Evolutionary conservation across 2,329 filamentous ascomycete genomes (phyloP).

Genomic region (Colletotrichum filicis): DNA sequence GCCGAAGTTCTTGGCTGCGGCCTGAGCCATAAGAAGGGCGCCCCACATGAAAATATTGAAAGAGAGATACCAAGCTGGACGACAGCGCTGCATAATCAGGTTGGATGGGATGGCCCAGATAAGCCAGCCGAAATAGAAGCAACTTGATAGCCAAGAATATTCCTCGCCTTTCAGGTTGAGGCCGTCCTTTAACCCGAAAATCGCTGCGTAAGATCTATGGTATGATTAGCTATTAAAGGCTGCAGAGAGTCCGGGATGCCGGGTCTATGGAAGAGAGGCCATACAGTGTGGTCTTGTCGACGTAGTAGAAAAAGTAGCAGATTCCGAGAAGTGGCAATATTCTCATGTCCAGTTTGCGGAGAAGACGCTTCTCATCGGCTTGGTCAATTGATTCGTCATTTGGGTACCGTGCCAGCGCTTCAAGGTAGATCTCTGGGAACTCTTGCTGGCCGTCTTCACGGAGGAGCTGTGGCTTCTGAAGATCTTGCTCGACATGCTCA

Average conservation of each 20-base stretch:
- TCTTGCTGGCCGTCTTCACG: slow-evolving; percentile 37
- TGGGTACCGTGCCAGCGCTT: slow-evolving; percentile 49
- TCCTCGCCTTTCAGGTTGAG: slow-evolving; percentile 65
- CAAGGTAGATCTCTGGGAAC: slow-evolving; percentile 44
- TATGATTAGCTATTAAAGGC: neutral
- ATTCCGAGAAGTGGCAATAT: slow-evolving; percentile 51
- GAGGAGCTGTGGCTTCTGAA: slow-evolving; percentile 27
- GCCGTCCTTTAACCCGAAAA: slow-evolving; percentile 71
- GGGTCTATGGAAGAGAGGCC: no score
- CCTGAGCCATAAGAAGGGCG: slow-evolving; percentile 57
- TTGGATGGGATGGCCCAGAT: slow-evolving; percentile 47
- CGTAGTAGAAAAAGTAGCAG: slow-evolving; percentile 55
- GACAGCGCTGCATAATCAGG: slow-evolving; percentile 44
- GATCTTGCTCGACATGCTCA: slow-evolving; percentile 36
- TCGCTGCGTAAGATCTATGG: slow-evolving; percentile 66
- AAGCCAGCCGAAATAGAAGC: slow-evolving; percentile 52
- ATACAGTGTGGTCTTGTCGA: slow-evolving; percentile 40
- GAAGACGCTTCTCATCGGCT: slow-evolving; percentile 44
- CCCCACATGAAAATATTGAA: slow-evolving; percentile 68
- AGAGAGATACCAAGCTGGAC: slow-evolving; percentile 50
- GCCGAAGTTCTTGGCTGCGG: slow-evolving; percentile 66
- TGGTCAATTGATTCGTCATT: slow-evolving; percentile 50
- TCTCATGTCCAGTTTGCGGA: slow-evolving; percentile 50
- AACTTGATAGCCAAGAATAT: slow-evolving; percentile 58
- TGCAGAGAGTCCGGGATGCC: no score